phyloP scores from a whole-genome alignment of 192 early-diverging fungal genomes.

The Rhizophagus prolifer region DNA sequence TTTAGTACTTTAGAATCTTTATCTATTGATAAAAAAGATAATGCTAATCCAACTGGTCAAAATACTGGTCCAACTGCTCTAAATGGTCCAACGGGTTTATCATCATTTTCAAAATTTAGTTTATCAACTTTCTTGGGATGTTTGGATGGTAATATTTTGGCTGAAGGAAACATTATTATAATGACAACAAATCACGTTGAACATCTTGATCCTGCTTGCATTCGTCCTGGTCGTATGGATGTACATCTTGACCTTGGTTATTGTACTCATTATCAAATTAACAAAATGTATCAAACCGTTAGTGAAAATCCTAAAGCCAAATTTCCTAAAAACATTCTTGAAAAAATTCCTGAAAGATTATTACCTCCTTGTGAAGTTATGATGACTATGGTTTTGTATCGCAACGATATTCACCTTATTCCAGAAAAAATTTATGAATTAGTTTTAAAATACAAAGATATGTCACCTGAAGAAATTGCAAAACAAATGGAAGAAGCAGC shows the following conservation, averaged over 20 bases:
- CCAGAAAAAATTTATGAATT: conserved; percentile 34
- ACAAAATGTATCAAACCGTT: conserved; percentile 22
- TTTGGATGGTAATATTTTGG: conserved; percentile 59
- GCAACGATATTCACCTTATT: conserved; percentile 32
- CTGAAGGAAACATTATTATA: conserved; percentile 55
- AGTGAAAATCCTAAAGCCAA: conserved; percentile 31
- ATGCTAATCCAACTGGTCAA: too few relatives aligned
- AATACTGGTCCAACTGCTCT: too few relatives aligned
- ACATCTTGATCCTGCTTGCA: neutral
- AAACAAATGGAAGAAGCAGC: conserved; percentile 7
- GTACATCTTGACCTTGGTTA: conserved; percentile 57
- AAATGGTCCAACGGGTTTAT: too few relatives aligned
- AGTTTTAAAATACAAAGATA: conserved; percentile 11
- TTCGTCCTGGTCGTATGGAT: conserved; percentile 62
- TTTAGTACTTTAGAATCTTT: conserved; percentile 15
- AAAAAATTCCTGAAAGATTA: conserved; percentile 46
- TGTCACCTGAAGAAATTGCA: conserved; percentile 15
- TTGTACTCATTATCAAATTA: conserved; percentile 59
- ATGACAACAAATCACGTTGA: conserved; percentile 69
- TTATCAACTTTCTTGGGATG: conserved; percentile 53
- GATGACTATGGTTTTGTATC: conserved; percentile 56
- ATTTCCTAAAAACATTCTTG: conserved; percentile 32
- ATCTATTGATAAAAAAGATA: too few relatives aligned
- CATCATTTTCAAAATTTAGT: conserved; percentile 26
- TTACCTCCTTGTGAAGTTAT: conserved; percentile 67